Evolutionary conservation across 371 early-diverging fungal genomes (phyloP).

Genomic region (Mortierella sp.): DNA sequence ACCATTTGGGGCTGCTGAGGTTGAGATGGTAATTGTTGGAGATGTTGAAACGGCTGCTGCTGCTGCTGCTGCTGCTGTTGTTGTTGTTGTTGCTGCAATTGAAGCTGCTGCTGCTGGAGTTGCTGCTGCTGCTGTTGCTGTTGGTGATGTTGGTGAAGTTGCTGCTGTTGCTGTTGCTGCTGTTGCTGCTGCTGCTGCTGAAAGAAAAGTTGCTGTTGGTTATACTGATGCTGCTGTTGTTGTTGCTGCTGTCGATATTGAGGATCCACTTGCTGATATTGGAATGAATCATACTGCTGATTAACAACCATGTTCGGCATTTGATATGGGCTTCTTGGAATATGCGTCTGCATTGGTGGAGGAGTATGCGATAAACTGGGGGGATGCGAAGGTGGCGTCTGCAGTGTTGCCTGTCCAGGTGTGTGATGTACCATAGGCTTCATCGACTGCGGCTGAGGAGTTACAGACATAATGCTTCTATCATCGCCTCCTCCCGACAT

Average conservation of each 20-base stretch:
- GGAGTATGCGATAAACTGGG: slow-evolving; percentile 40
- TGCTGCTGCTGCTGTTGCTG: slow-evolving; percentile 34
- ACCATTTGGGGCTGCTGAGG: slow-evolving; percentile 32
- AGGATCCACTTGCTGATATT: slow-evolving; percentile 45
- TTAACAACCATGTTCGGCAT: slow-evolving; percentile 43
- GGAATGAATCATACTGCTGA: slow-evolving; percentile 40
- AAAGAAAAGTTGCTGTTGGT: slow-evolving; percentile 26
- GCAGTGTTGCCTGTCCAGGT: slow-evolving; percentile 41
- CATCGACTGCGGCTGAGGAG: slow-evolving; percentile 51
- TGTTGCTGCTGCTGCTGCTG: slow-evolving; percentile 35
- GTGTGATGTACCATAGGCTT: slow-evolving; percentile 38
- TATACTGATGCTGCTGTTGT: slow-evolving; percentile 30
- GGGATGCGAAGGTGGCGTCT: slow-evolving; percentile 49
- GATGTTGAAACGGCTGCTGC: slow-evolving; percentile 43
- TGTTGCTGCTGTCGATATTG: slow-evolving; percentile 42
- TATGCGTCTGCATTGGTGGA: slow-evolving; percentile 28
- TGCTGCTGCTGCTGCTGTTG: slow-evolving; percentile 45
- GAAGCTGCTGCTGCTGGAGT: slow-evolving; percentile 31
- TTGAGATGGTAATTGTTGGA: slow-evolving; percentile 27
- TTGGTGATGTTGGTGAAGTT: slow-evolving; percentile 33
- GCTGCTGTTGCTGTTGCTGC: slow-evolving; percentile 33
- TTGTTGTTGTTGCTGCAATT: slow-evolving; percentile 24
- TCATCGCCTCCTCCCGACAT: slow-evolving; percentile 46
- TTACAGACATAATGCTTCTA: slow-evolving; percentile 52
- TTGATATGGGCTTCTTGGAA: slow-evolving; percentile 47